These are phyloP conservation scores for Symbiodinium pilosum DNA, from an alignment of 73 alveolate species.

Conservation along the genomic window DNA sequence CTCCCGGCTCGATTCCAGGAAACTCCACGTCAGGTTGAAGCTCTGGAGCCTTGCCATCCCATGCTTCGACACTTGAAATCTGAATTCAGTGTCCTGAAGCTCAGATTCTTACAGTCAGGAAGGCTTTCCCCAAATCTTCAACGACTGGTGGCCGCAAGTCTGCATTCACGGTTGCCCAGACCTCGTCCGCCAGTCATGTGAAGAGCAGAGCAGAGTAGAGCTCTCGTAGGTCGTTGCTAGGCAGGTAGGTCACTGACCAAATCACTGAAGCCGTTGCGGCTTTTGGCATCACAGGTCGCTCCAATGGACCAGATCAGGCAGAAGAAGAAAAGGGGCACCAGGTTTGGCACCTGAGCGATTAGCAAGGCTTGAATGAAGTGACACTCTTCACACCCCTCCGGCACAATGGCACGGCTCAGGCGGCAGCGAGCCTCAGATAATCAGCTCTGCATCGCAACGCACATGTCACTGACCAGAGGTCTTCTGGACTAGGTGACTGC, in stretches of 20 bases:
- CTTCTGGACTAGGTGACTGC: not conserved
- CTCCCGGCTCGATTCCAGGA: slow-evolving; percentile 77
- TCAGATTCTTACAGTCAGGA: not conserved
- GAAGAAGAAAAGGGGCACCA: slow-evolving; percentile 80
- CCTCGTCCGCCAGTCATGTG: no score
- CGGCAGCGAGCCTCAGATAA: not conserved
- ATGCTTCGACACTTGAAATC: not conserved
- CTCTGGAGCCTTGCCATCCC: slow-evolving; percentile 34
- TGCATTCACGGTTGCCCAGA: slow-evolving; percentile 80
- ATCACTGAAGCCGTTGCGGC: slow-evolving; percentile 83
- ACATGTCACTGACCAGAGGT: not conserved
- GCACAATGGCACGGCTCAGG: not conserved
- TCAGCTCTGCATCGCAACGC: no score
- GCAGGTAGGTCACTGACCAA: slow-evolving; percentile 1
- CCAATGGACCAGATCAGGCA: slow-evolving; percentile 92
- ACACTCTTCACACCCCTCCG: no score
- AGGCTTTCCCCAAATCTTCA: slow-evolving; percentile 59
- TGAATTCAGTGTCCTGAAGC: no score
- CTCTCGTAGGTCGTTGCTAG: no score
- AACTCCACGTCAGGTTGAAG: slow-evolving; percentile 48
- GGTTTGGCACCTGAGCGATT: slow-evolving; percentile 21
- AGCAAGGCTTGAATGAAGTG: no score
- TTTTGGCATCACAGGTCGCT: slow-evolving; percentile 66
- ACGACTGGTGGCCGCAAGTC: slow-evolving; percentile 57
- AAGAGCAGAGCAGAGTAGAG: no score